Evolutionary conservation across 2,329 filamentous ascomycete species (phyloP), one percentile per base, ranked within the genome.

Genomic region (Colletotrichum coccodes): DNA sequence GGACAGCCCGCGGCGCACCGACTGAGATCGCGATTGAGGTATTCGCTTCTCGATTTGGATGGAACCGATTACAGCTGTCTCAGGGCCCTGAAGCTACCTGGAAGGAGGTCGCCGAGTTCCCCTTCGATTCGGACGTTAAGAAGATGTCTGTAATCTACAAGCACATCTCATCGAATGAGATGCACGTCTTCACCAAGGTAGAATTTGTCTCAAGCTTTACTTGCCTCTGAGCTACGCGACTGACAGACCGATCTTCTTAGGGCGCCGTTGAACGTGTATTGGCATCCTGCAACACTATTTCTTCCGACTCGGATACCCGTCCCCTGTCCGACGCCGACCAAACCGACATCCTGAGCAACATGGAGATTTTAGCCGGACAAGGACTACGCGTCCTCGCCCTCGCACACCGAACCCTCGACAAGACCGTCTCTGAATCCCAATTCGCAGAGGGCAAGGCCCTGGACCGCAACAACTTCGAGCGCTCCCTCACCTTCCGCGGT

Each of bases 11-110:
- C 54, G 91, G 90, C 47, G 90, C 92, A 71, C 89, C 90, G 0
- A 92, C 90, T 1, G 91, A 94, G 73, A 92, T 94, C 69, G 91
- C 91, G 2, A 91, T 94, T 52, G 91, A 93, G 72, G 91, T 94
- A 0, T 92, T 94, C 75, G 90, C 90, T 9, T 88, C 86, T 47
- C 88, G 91, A 14, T 94, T 94, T 75, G 82, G 88, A 63, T 89
- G 88, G 84, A 89, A 90, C 69, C 84, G 87, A 9, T 80, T 84
- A 18, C 80, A 81, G 9, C 85, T 87, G 72, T 85, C 84, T n/a
- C n/a, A n/a, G 0, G 86, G 84, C 3, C n/a, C n/a, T n/a, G 81
- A 86, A 1, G 79, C 79, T 4, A 80, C 81, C 32, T 91, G 88
- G 88, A 81, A 80, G 23, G 83, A 91, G 72, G 79, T 90, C 28